Percentiles rank a stretch among this genome's conserved stretches.
These are phyloP conservation scores for Cercospora sojina DNA, from an alignment of 2,329 filamentous ascomycete genomes.

Conservation along the genomic window DNA sequence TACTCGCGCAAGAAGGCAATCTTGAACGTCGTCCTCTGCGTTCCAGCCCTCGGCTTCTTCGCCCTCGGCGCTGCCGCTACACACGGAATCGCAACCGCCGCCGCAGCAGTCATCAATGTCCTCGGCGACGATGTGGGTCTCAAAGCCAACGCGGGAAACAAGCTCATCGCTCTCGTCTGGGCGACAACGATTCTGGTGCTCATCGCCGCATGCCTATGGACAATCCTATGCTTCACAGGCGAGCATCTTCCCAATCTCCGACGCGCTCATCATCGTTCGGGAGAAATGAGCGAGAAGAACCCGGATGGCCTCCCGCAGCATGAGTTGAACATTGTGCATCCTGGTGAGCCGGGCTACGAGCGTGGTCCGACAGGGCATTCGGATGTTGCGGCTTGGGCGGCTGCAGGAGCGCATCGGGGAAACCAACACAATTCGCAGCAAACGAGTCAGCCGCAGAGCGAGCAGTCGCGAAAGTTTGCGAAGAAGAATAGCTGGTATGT, in stretches of 20 bases:
- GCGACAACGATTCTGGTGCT: constrained; percentile 45
- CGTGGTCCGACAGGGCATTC: constrained; percentile 7
- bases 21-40: constrained; percentile 51
- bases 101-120: constrained; percentile 53
- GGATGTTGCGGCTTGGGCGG: constrained; percentile 12
- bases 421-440: neutral
- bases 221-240: constrained; percentile 16
- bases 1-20: constrained; percentile 42
- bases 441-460: constrained; percentile 3
- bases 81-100: constrained; percentile 61
- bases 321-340: constrained; percentile 11
- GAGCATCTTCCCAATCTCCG: constrained; percentile 15
- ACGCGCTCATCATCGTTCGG: neutral
- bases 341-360: constrained; percentile 1
- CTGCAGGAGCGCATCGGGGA: neutral
- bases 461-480: constrained; percentile 5
- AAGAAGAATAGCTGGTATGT: constrained; percentile 15
- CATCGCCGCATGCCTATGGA: constrained; percentile 26
- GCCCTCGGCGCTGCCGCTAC: constrained; percentile 74
- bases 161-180: constrained; percentile 62
- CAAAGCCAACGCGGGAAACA: constrained; percentile 51
- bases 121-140: constrained; percentile 53
- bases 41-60: constrained; percentile 56
- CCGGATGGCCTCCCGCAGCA: neutral
- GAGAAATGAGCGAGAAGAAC: neutral